Base-by-base conservation (phyloP, 371 early-diverging fungal genomes). In the Nematocida displodere region DNA sequence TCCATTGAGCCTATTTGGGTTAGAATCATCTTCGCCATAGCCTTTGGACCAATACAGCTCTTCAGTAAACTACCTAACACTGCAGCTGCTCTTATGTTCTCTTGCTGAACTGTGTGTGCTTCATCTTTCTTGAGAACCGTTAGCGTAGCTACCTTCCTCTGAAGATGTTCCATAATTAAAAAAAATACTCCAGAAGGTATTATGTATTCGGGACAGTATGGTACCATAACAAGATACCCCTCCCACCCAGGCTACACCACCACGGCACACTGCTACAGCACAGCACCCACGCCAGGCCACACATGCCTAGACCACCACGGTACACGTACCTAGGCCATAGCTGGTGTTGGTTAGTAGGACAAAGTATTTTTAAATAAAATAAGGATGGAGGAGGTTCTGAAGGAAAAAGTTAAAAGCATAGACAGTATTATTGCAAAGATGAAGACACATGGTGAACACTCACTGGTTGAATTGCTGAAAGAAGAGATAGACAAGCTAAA, bases 1-100 rank as follows among this genome's bases (percentile, higher is more conserved):
- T 97, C 92, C 75, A 99, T 91, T 47, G 96, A 93, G 79, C 98
- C 98, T 92, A 97, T 99, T 52, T 96, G 94, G 83, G 98, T 98
- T 77, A 99, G 85, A 68, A 99, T 86, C 97, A 99, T 97, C 86
- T 99, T 99, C 66, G 97, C 88, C 97, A 97, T 97, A 29, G 97
- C 91, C 55, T 92, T 88, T 28, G 99, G 99, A 40, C 99, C 99
- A 47, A 99, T 88, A 85, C 95, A 97, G 40, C 96, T 95, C 79
- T 93, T 92, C 80, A 97, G 92, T 78, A 99, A 91, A 83, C 39
- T 29, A 54, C 54, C 22, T 26, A 75, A 28, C 52, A 79, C 33
- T 2, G n/a, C 48, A 37, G 65, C 80, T n/a, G 80, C 80, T 55
- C 63, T 54, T n/a, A 80, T 78, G 54, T 80, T 80, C 33, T 80